Evolutionary conservation across 2,329 filamentous ascomycete species (phyloP).

Genomic region (Colletotrichum camelliae): DNA sequence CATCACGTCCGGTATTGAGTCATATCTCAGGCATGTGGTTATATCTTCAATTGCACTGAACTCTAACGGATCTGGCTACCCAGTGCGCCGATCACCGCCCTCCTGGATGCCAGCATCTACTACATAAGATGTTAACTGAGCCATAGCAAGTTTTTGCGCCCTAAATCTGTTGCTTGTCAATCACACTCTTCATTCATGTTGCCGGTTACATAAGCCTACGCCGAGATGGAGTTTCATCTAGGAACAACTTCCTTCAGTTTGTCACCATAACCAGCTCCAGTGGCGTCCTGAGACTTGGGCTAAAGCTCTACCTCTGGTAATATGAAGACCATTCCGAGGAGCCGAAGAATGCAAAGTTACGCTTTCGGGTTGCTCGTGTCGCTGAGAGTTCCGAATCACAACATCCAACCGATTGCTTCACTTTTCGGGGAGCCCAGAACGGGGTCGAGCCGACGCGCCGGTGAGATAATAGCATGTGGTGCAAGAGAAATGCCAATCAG

Average conservation of each 20-base stretch:
- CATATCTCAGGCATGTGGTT: neutral
- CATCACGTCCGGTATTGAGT: neutral
- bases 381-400: neutral
- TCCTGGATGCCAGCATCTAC: neutral
- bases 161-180: neutral
- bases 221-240: neutral
- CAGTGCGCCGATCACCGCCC: neutral
- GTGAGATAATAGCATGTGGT: neutral
- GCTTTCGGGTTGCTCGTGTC: neutral
- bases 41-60: neutral
- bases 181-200: neutral
- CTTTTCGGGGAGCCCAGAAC: fast-evolving
- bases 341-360: neutral
- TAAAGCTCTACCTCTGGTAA: neutral
- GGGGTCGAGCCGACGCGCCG: neutral
- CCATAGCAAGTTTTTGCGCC: neutral
- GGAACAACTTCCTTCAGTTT: neutral
- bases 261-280: neutral
- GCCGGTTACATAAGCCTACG: neutral
- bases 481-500: neutral
- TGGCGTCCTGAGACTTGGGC: neutral
- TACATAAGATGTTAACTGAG: neutral
- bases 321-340: neutral
- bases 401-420: neutral
- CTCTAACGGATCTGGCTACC: neutral